phyloP scores from a whole-genome alignment of 1,284 basidiomycete species.

The Coniophora puteana region DNA sequence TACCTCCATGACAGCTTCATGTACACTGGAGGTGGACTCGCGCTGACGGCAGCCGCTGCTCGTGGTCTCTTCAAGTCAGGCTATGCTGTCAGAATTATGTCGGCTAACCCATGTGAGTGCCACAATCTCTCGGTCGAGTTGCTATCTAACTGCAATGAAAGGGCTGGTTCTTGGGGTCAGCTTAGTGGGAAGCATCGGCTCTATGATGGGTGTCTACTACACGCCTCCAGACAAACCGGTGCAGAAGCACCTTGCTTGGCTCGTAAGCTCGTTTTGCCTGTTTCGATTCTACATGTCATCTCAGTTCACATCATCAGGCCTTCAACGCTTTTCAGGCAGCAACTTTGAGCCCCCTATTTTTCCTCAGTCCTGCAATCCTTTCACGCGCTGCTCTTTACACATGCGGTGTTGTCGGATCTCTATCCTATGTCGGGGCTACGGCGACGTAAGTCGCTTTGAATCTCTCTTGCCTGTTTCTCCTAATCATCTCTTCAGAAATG shows the following conservation, averaged over 20 bases:
- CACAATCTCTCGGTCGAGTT: constrained; percentile 2
- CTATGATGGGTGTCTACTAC: constrained; percentile 76
- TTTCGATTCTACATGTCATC: constrained; percentile 1
- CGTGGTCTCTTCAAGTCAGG: constrained; percentile 77
- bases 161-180: constrained; percentile 84
- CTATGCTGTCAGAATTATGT: constrained; percentile 75
- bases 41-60: constrained; percentile 75
- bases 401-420: constrained; percentile 77
- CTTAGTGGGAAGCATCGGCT: constrained; percentile 72
- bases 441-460: constrained; percentile 51
- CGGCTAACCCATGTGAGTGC: constrained; percentile 76
- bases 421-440: constrained; percentile 88
- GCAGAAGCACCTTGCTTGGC: constrained; percentile 76
- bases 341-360: constrained; percentile 80
- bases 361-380: constrained; percentile 82
- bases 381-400: constrained; percentile 91
- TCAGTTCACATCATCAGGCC: constrained; percentile 40
- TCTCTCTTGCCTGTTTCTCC: constrained; percentile 1
- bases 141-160: constrained; percentile 20
- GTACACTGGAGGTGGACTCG: constrained; percentile 82
- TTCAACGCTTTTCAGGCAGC: constrained; percentile 88
- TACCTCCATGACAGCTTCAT: constrained; percentile 84
- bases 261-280: constrained; percentile 40
- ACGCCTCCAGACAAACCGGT: constrained; percentile 71
- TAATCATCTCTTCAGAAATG: constrained; percentile 52